Evolutionary conservation across 768 basidiomycete genomes (phyloP).

Genomic region (Mycena belliarum): DNA sequence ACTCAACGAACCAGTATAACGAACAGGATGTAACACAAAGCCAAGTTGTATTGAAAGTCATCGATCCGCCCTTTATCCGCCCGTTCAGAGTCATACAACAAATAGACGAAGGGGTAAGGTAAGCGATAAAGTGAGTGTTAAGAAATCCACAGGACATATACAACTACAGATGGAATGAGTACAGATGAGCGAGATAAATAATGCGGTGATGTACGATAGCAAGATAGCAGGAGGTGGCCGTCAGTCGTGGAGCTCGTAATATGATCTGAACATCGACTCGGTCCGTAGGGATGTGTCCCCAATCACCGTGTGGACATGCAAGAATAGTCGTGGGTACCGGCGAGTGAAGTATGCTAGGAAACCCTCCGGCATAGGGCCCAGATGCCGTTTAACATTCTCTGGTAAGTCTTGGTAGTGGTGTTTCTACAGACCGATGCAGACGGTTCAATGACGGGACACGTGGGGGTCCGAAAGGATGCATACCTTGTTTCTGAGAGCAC

Average conservation of each 20-base stretch:
- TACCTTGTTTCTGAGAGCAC: conserved; percentile 95
- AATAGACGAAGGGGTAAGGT: conserved; percentile 9
- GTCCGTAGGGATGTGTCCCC: conserved; percentile 65
- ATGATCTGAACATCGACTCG: conserved; percentile 90
- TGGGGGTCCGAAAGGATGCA: conserved; percentile 1
- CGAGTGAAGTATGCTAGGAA: conserved; percentile 92
- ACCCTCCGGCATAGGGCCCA: conserved; percentile 91
- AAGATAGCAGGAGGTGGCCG: conserved; percentile 7
- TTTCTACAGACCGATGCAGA: conserved; percentile 73
- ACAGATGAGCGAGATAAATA: conserved; percentile 21
- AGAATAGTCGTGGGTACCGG: conserved; percentile 87
- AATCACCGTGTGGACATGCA: conserved; percentile 90
- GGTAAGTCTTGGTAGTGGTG: conserved; percentile 98
- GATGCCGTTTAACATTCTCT: conserved; percentile 82
- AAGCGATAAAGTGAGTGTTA: conserved; percentile 1
- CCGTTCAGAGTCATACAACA: background rate
- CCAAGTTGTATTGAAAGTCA: no score
- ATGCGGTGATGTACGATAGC: conserved; percentile 16
- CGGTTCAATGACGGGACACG: background rate
- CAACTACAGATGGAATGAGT: conserved; percentile 8
- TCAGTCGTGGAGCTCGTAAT: conserved; percentile 72
- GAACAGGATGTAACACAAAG: no score
- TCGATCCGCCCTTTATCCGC: background rate
- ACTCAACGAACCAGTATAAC: no score
- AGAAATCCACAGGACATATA: background rate